A percentile compares a stretch with the other conserved stretches of the same genome.
Conservation (phyloP, 805 yeast genomes). For the Starmerella khaoyaiensis region DNA sequence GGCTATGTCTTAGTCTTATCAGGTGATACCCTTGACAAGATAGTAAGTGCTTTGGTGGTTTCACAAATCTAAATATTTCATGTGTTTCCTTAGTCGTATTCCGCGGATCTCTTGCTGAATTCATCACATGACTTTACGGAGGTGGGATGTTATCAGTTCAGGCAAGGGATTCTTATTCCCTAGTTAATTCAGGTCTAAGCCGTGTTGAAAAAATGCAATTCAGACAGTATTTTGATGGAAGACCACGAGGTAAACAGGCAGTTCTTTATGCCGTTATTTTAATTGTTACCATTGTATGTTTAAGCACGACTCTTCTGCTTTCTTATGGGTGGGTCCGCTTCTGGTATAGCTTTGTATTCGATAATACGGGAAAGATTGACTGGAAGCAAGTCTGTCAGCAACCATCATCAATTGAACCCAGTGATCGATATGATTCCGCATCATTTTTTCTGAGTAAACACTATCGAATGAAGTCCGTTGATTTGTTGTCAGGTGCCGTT, state of each 20-base stretch:
- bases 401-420: constrained; percentile 4
- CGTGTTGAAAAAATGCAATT: too few relatives aligned
- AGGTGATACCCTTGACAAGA: too few relatives aligned
- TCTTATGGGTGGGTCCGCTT: constrained; percentile 1
- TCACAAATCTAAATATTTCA: too few relatives aligned
- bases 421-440: constrained; percentile 2
- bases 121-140: too few relatives aligned
- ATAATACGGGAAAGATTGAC: background rate
- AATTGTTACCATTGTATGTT: background rate
- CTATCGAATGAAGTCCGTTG: constrained; percentile 14
- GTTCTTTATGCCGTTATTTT: background rate
- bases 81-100: too few relatives aligned
- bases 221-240: background rate
- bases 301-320: background rate
- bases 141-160: too few relatives aligned
- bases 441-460: constrained; percentile 8
- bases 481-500: constrained; percentile 36
- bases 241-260: constrained; percentile 3
- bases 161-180: too few relatives aligned
- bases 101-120: too few relatives aligned
- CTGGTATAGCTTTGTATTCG: constrained; percentile 1
- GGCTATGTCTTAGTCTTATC: too few relatives aligned
- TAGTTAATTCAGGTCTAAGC: too few relatives aligned
- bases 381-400: constrained; percentile 9
- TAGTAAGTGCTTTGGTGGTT: too few relatives aligned